phyloP scores from a whole-genome alignment of 306 rosid genomes.

The Trifolium dubium region DNA sequence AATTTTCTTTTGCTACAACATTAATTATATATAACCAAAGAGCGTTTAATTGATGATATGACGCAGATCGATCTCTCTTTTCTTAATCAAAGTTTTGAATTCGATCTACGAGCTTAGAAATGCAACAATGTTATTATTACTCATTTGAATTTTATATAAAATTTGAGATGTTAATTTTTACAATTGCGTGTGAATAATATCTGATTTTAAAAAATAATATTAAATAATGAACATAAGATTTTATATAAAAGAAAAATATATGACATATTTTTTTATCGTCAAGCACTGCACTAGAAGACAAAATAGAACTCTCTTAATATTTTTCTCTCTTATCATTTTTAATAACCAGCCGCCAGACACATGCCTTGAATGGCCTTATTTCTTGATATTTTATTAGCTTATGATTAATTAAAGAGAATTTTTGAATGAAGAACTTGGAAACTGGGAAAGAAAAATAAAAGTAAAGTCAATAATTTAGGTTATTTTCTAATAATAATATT shows the following conservation, averaged over 20 bases:
- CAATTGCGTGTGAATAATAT: too few species aligned
- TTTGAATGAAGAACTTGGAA: constrained; percentile 29
- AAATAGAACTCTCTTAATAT: constrained; percentile 40
- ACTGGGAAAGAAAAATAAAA: constrained; percentile 29
- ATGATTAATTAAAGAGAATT: constrained; percentile 21
- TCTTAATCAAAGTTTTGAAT: too few species aligned
- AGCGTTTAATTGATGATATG: too few species aligned
- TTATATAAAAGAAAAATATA: constrained; percentile 17
- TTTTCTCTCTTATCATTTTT: constrained; percentile 11
- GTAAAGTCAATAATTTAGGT: constrained; percentile 43
- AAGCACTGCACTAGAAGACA: constrained; percentile 43
- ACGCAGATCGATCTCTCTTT: too few species aligned
- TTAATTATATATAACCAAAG: too few species aligned
- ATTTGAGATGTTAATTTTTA: too few species aligned
- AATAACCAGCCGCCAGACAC: constrained; percentile 51
- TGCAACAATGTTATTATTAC: too few species aligned
- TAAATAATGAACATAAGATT: constrained; percentile 25
- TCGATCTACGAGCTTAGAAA: too few species aligned
- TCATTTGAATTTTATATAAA: too few species aligned
- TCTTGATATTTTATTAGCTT: constrained; percentile 20
- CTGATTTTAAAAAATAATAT: background rate
- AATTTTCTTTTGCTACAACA: too few species aligned
- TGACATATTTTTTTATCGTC: constrained; percentile 34
- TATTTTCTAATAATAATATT: constrained; percentile 31
- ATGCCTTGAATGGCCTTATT: constrained; percentile 43